Evolutionary conservation across 768 basidiomycete genomes (phyloP).

Genomic region (Lactarius hengduanensis): DNA sequence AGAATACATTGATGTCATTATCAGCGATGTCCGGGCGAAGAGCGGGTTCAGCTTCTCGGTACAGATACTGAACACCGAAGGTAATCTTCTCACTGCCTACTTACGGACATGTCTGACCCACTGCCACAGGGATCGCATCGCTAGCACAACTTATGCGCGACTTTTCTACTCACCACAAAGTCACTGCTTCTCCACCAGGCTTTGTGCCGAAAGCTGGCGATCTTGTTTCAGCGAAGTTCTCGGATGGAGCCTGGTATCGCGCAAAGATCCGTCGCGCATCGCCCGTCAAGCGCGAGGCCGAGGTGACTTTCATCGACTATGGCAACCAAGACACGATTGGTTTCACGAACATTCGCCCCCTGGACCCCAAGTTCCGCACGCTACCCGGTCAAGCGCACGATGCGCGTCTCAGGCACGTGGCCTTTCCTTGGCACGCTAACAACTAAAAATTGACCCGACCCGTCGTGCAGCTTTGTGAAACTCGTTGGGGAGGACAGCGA

Average conservation of each 20-base stretch:
- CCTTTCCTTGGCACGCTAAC: constrained; percentile 1
- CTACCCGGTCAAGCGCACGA: constrained; percentile 94
- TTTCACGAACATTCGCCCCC: constrained; percentile 81
- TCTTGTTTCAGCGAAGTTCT: constrained; percentile 92
- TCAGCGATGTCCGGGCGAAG: constrained; percentile 78
- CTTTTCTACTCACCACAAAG: constrained; percentile 83
- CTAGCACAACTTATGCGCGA: constrained; percentile 94
- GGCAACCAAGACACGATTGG: constrained; percentile 90
- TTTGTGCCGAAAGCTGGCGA: constrained; percentile 85
- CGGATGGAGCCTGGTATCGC: constrained; percentile 93
- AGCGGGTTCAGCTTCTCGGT: constrained; percentile 87
- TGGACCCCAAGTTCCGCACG: constrained; percentile 86
- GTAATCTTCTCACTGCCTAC: constrained; percentile 41
- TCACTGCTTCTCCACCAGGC: constrained; percentile 56
- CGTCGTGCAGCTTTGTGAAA: constrained; percentile 72
- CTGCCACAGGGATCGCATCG: constrained; percentile 71
- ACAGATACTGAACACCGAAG: constrained; percentile 89
- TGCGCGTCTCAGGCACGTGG: constrained; percentile 76
- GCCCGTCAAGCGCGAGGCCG: constrained; percentile 87
- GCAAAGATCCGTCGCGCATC: constrained; percentile 88
- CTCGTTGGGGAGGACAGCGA: constrained; percentile 80
- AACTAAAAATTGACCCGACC: neutral
- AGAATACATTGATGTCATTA: constrained; percentile 90
- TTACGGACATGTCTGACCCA: neutral
- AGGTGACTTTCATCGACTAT: constrained; percentile 93